Base-by-base conservation (phyloP, 2,329 filamentous ascomycete species). In the Alternaria viburni region DNA sequence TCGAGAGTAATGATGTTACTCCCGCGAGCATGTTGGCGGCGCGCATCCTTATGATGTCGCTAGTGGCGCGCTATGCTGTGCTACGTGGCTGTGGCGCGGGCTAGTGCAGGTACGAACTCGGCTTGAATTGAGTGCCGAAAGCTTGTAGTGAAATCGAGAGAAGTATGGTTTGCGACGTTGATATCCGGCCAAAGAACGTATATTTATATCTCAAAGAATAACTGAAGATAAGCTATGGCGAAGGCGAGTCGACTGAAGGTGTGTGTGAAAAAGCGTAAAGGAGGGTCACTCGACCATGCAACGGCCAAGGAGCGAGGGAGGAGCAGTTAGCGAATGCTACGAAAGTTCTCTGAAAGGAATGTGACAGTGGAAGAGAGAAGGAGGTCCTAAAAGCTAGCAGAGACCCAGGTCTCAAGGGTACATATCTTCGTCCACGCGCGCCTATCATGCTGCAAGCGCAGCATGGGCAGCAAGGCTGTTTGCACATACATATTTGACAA, bases 291-390 rank as follows among this genome's bases (percentile, higher is more conserved):
- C 41, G 58, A 59, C 61, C 66, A 63, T 54, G 59, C 54, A 62
- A 65, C 50, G 41, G 15, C 56, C 47, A 65, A 62, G 52, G 59
- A 61, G 62, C 43, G 52, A 17, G 49, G 43, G 62, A 62, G 54
- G 56, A 59, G 56, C 54, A 55, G 60, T 62, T 54, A 61, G 54
- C 58, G 61, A 66, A 77, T 76, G 74, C 69, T 72, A 74, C 71
- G 59, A 67, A 59, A 61, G 28, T 46, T 62, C 65, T 57, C 23
- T 51, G 52, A 59, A 73, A 65, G 69, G 64, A 69, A 74, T 72
- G 74, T 71, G 70, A 74, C 73, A 70, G 54, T 62, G 61, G 60
- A 32, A 47, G 62, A 36, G 58, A 64, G 64, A 65, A 66, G 44
- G 46, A 59, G 56, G 63, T 47, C 54, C 55, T 57, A 62, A 56